Conservation (phyloP, 306 rosid species). For the Adenanthera pavonina region DNA sequence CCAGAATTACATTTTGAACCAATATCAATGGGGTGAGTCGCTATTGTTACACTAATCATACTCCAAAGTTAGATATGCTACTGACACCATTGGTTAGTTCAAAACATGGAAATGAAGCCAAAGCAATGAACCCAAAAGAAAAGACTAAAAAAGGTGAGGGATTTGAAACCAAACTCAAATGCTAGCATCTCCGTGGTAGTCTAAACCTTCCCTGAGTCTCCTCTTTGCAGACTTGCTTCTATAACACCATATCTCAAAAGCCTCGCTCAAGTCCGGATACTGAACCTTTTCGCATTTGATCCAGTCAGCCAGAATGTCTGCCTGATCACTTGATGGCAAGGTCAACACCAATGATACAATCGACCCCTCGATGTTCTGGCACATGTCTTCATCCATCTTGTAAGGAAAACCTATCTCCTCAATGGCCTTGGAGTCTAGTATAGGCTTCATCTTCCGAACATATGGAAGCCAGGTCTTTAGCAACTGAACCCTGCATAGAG, state of each 20-base stretch:
- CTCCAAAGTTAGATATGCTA: background rate
- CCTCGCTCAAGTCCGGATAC: slow-evolving; percentile 87
- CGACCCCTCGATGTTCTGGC: slow-evolving; percentile 86
- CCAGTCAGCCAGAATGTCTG: slow-evolving; percentile 91
- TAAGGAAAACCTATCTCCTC: slow-evolving; percentile 61
- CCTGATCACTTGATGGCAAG: slow-evolving; percentile 92
- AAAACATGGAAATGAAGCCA: background rate
- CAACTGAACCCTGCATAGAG: slow-evolving; percentile 64
- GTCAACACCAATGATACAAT: slow-evolving; percentile 72
- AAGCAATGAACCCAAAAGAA: background rate
- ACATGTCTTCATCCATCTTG: slow-evolving; percentile 80
- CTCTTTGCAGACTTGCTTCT: slow-evolving; percentile 90
- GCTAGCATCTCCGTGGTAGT: slow-evolving; percentile 48
- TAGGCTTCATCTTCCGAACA: slow-evolving; percentile 80
- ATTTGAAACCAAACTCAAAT: slow-evolving; percentile 37
- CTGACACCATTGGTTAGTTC: background rate
- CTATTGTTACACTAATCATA: background rate
- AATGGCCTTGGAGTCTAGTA: slow-evolving; percentile 61
- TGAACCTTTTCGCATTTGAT: slow-evolving; percentile 58
- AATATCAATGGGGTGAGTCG: background rate
- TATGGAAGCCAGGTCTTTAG: slow-evolving; percentile 87
- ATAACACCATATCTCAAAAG: slow-evolving; percentile 94
- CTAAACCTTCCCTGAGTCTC: slow-evolving; percentile 74
- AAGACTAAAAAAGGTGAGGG: background rate
- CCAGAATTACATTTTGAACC: background rate